phyloP scores from a whole-genome alignment of 75 land plant genomes.

The Sequoiadendron giganteum region DNA sequence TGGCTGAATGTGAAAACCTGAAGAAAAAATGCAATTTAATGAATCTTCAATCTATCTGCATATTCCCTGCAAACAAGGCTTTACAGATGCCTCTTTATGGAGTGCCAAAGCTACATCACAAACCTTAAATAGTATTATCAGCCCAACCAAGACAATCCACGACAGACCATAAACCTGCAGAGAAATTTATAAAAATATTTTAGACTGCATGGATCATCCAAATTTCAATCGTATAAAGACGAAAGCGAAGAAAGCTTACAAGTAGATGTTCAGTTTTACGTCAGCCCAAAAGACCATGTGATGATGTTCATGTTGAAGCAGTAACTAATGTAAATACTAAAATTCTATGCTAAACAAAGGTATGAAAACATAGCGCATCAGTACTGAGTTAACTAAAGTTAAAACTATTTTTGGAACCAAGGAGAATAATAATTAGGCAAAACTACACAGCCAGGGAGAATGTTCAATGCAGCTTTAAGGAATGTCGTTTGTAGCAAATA shows the following conservation, averaged over 20 bases:
- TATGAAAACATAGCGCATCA: conserved; percentile 1
- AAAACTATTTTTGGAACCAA: neutral
- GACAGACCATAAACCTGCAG: conserved; percentile 80
- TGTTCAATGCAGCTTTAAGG: too few relatives aligned
- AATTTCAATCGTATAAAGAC: too few relatives aligned
- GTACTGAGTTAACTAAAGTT: neutral
- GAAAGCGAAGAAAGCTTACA: neutral
- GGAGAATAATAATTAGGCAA: neutral
- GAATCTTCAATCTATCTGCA: neutral
- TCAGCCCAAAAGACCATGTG: neutral
- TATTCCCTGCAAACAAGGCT: neutral
- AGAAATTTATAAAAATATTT: conserved; percentile 1
- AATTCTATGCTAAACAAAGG: neutral
- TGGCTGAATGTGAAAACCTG: conserved; percentile 95
- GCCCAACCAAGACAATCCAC: conserved; percentile 71
- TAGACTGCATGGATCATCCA: neutral
- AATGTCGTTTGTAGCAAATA: neutral
- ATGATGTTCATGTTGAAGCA: neutral
- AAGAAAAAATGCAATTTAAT: neutral
- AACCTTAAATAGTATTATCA: conserved; percentile 89
- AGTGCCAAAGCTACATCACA: neutral
- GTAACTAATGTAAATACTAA: neutral
- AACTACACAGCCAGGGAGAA: neutral
- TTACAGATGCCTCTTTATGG: neutral
- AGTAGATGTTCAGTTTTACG: neutral